phyloP scores from a whole-genome alignment of 2,329 filamentous ascomycete genomes.

The Magnaporthiopsis poae region DNA sequence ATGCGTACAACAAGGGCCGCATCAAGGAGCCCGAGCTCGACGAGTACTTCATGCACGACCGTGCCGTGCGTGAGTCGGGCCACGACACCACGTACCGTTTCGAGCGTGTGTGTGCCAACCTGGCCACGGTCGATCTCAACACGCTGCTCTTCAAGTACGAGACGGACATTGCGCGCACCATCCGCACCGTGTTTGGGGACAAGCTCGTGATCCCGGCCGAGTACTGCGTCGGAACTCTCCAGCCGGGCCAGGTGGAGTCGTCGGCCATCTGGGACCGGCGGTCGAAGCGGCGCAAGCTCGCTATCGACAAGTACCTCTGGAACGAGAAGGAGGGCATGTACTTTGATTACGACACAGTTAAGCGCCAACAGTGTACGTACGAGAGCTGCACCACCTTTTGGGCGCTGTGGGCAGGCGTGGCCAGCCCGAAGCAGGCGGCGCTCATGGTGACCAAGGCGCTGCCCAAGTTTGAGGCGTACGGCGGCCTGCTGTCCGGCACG shows the following conservation, averaged over 20 bases:
- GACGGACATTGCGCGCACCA: constrained; percentile 77
- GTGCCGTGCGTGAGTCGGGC: constrained; percentile 88
- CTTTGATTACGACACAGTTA: constrained; percentile 89
- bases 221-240: constrained; percentile 61
- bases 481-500: constrained; percentile 81
- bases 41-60: constrained; percentile 90
- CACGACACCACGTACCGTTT: constrained; percentile 94
- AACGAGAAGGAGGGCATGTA: constrained; percentile 87
- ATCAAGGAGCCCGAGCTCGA: constrained; percentile 82
- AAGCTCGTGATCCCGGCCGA: constrained; percentile 71
- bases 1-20: constrained; percentile 71
- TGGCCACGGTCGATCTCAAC: constrained; percentile 91
- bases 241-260: constrained; percentile 62
- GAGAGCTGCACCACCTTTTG: constrained; percentile 92
- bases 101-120: constrained; percentile 74
- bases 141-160: constrained; percentile 95
- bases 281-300: constrained; percentile 70
- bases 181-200: constrained; percentile 76
- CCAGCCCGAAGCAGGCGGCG: constrained; percentile 76
- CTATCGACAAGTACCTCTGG: constrained; percentile 91
- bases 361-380: constrained; percentile 70
- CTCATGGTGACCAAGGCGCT: constrained; percentile 71
- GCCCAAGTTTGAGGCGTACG: constrained; percentile 77
- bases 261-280: constrained; percentile 86
- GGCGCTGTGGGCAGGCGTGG: constrained; percentile 90